A percentile compares a stretch with the other conserved stretches of the same genome.
phyloP scores from a whole-genome alignment of 208 protist species.

The Leishmania tropica region DNA sequence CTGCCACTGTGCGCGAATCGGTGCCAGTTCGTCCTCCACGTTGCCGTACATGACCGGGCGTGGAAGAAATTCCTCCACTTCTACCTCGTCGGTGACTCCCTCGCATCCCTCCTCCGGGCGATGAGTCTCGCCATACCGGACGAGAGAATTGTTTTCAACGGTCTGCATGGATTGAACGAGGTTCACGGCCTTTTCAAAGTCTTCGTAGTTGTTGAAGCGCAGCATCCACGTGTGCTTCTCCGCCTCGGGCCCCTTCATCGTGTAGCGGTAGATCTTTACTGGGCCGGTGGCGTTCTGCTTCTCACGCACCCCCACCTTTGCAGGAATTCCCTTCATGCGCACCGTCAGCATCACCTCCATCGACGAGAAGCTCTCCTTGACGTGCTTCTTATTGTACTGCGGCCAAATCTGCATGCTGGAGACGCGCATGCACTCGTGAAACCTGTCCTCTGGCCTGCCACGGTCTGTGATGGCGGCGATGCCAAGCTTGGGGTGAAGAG shows the following conservation, averaged over 20 bases:
- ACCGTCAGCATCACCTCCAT: constrained; percentile 21
- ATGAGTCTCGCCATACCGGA: neutral
- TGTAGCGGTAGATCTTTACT: constrained; percentile 12
- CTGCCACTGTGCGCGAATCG: neutral
- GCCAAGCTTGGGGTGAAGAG: constrained; percentile 6
- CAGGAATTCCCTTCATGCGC: constrained; percentile 14
- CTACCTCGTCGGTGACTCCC: neutral
- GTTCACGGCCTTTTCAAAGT: constrained; percentile 4
- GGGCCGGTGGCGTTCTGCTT: neutral
- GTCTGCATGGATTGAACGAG: neutral
- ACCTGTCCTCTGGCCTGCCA: constrained; percentile 4
- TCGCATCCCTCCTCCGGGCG: neutral
- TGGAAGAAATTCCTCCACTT: neutral
- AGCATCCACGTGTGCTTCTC: constrained; percentile 20
- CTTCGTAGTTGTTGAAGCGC: constrained; percentile 6
- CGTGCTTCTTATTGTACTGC: constrained; percentile 18
- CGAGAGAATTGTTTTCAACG: no score
- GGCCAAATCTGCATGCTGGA: constrained; percentile 26
- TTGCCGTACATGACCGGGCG: neutral
- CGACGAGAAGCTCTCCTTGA: constrained; percentile 20
- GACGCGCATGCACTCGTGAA: constrained; percentile 18
- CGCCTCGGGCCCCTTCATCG: constrained; percentile 1
- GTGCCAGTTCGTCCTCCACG: neutral
- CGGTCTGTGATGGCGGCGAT: constrained; percentile 14
- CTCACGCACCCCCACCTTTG: constrained; percentile 5